Evolutionary conservation across 2,329 filamentous ascomycete genomes (phyloP).

Genomic region (Neurospora sp.): DNA sequence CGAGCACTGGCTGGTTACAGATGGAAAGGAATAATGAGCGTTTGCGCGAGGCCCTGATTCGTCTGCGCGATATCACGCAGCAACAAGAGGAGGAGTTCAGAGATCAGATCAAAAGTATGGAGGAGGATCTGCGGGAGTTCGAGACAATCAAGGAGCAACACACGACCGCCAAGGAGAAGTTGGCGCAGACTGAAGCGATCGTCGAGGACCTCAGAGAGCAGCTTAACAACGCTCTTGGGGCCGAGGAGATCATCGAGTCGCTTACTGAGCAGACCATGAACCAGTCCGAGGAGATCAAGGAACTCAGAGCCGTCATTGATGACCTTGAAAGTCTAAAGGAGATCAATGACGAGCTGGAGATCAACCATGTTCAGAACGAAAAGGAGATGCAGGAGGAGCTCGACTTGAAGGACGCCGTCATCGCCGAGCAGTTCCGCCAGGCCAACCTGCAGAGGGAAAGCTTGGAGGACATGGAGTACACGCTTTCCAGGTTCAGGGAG

Average conservation of each 20-base stretch:
- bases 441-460: constrained; percentile 66
- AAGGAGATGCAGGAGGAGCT: constrained; percentile 92
- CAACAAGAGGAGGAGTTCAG: constrained; percentile 73
- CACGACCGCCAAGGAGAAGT: constrained; percentile 59
- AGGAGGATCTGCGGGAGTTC: constrained; percentile 63
- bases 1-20: constrained; percentile 80
- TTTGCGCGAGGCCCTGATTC: constrained; percentile 72
- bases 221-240: constrained; percentile 76
- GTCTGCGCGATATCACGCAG: constrained; percentile 77
- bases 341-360: constrained; percentile 86
- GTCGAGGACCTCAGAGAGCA: constrained; percentile 84
- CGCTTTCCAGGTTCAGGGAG: constrained; percentile 77
- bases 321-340: constrained; percentile 86
- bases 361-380: constrained; percentile 85
- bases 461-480: constrained; percentile 84
- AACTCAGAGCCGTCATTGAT: constrained; percentile 71
- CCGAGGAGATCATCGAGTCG: constrained; percentile 90
- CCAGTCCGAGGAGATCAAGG: constrained; percentile 72
- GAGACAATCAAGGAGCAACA: constrained; percentile 58
- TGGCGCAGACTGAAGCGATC: constrained; percentile 61
- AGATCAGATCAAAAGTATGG: constrained; percentile 62
- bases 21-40: constrained; percentile 87
- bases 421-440: constrained; percentile 69
- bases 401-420: constrained; percentile 74
- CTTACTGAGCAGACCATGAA: constrained; percentile 79